phyloP scores from a whole-genome alignment of 202 grass and related monocot genomes.

The Setaria italica region DNA sequence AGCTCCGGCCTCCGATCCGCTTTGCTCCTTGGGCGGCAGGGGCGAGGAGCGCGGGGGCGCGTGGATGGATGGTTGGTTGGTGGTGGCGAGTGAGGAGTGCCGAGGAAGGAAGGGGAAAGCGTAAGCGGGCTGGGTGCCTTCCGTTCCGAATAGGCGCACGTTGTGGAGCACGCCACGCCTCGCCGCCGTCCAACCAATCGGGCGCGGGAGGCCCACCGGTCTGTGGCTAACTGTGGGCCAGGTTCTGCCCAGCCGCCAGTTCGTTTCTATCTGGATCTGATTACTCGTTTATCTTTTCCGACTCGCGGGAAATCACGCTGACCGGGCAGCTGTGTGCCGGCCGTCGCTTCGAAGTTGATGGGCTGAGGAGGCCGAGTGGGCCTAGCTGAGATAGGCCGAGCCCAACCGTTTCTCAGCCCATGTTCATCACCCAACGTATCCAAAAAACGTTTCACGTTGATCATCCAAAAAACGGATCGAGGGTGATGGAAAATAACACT shows the following conservation, averaged over 20 bases:
- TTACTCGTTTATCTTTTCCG: background rate
- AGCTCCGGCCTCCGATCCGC: background rate
- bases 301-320: constrained; percentile 24
- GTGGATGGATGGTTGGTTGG: background rate
- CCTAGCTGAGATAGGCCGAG: background rate
- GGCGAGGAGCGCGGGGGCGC: background rate
- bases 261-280: background rate
- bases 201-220: constrained; percentile 13
- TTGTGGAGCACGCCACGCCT: background rate
- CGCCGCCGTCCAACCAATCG: background rate
- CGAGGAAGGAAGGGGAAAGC: background rate
- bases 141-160: constrained; percentile 34
- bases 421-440: too few relatives aligned
- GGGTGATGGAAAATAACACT: too few relatives aligned
- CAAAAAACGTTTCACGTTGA: too few relatives aligned
- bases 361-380: background rate
- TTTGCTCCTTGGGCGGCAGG: background rate
- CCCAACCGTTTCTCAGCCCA: background rate
- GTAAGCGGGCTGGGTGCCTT: background rate
- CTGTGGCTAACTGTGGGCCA: background rate
- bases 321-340: background rate
- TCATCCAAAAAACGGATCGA: too few relatives aligned
- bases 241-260: background rate
- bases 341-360: too few relatives aligned
- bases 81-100: constrained; percentile 4